These are phyloP conservation scores for Hansenula lynferdii DNA, from an alignment of 1,139 yeast species.

Conservation along the genomic window DNA sequence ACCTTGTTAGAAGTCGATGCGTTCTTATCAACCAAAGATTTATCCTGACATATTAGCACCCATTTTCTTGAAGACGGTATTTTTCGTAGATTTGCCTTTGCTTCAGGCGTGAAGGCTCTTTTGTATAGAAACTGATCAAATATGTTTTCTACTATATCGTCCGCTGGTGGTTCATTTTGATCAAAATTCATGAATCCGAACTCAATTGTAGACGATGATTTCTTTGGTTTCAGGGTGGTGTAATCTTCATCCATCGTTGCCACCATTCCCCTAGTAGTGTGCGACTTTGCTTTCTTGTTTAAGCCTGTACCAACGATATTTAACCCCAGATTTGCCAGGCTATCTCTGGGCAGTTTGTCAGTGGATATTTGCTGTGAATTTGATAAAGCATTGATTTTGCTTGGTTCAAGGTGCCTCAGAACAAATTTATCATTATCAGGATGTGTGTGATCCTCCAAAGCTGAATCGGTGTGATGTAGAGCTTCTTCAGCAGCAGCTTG, in stretches of 20 bases:
- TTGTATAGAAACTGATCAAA: slow-evolving; percentile 15
- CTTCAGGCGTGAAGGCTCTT: slow-evolving; percentile 19
- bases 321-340: slow-evolving; percentile 16
- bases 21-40: background rate
- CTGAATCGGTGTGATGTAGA: no score
- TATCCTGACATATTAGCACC: slow-evolving; percentile 22
- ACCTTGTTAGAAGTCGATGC: no score
- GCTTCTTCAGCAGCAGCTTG: no score
- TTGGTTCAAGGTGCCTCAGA: background rate
- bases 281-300: background rate
- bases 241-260: no score
- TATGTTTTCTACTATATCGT: slow-evolving; percentile 16
- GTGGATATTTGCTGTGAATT: background rate
- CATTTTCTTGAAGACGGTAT: slow-evolving; percentile 19
- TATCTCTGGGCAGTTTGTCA: background rate
- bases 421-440: no score
- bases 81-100: slow-evolving; percentile 12
- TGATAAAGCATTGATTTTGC: background rate
- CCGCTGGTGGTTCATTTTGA: slow-evolving; percentile 21
- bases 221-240: no score
- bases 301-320: slow-evolving; percentile 19
- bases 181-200: slow-evolving; percentile 20
- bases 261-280: background rate
- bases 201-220: slow-evolving; percentile 5
- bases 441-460: no score